Evolutionary conservation across 2,329 filamentous ascomycete species (phyloP).

Genomic region (Cladophialophora bantiana): DNA sequence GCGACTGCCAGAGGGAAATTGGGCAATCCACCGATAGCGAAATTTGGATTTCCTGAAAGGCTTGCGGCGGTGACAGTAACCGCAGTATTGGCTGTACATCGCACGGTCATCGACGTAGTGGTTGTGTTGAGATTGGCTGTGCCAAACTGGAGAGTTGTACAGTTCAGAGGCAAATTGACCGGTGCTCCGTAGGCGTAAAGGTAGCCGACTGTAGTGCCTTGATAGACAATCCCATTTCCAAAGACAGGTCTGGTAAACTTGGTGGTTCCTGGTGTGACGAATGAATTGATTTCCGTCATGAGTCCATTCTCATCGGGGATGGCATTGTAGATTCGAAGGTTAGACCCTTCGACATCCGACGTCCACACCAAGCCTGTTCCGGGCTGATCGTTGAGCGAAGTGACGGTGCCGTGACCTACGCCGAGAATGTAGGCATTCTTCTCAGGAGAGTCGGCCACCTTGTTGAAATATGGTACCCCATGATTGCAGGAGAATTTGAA

Average conservation of each 20-base stretch:
- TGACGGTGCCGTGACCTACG: slow-evolving; percentile 44
- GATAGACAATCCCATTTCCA: slow-evolving; percentile 41
- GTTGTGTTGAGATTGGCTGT: slow-evolving; percentile 50
- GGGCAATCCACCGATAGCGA: slow-evolving; percentile 50
- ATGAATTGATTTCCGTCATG: slow-evolving; percentile 41
- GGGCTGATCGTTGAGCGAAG: slow-evolving; percentile 38
- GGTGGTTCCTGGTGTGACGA: slow-evolving; percentile 40
- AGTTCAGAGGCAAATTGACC: slow-evolving; percentile 52
- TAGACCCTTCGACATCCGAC: slow-evolving; percentile 42
- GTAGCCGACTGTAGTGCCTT: slow-evolving; percentile 37
- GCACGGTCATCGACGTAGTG: slow-evolving; percentile 39
- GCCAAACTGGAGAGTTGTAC: slow-evolving; percentile 52
- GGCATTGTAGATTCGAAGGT: slow-evolving; percentile 42
- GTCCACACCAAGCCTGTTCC: slow-evolving; percentile 44
- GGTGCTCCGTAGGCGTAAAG: slow-evolving; percentile 47
- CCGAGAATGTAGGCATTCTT: slow-evolving; percentile 45
- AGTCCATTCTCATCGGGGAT: slow-evolving; percentile 38
- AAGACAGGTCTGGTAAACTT: slow-evolving; percentile 43
- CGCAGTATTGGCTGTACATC: slow-evolving; percentile 42
- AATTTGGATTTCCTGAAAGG: slow-evolving; percentile 46
- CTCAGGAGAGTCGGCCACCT: slow-evolving; percentile 44
- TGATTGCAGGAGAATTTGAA: slow-evolving; percentile 47
- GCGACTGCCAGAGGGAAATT: slow-evolving; percentile 44
- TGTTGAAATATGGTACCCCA: slow-evolving; percentile 45
- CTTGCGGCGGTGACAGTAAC: slow-evolving; percentile 42